Evolutionary conservation across 352 stramenopile species (phyloP), one percentile per base, ranked within the genome.

Genomic region (Plasmopara muralis): DNA sequence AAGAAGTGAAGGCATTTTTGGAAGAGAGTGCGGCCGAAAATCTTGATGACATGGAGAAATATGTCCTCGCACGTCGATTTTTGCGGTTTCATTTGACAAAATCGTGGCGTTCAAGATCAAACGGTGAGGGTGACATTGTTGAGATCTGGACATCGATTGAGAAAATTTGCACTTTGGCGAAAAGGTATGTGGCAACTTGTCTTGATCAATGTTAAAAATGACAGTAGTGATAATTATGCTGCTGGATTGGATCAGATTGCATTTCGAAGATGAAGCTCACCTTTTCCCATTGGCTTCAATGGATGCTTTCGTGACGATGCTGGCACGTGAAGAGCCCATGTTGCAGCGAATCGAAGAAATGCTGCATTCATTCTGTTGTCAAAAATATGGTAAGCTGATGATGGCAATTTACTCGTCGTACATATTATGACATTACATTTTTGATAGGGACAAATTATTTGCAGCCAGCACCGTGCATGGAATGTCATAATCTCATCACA

Each of bases 221-320:
- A 35, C 31, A 35, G 31, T 12, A 35, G 6, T 35, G 31, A 35
- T 12, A 4, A 35, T 8, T 12, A 35, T 12, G 10, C 7, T 35
- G 10, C 31, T 35, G 6, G 31, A 12, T 35, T 39, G 38, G 25
- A 2, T 0, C 50, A 88, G 74, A 16, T 56, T 75, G 39, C 37
- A 61, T 10, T 87, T 87, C 41, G 72, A 87, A 44, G 79, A 89
- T 28, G 76, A 89, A 58, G 62, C 66, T 15, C 76, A 89, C 46
- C 62, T 89, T 87, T 75, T 42, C 74, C 79, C 9, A 5, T 60
- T 89, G 15, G 66, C 62, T 20, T 72, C 63, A 0, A 30, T 85
- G 4, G 45, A 69, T 14, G 50, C 55, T 1, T 77, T 87, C 41
- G 45, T 77, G 25, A 9, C 18, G 0, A 38, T 38, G 16, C 46